These are phyloP conservation scores for Penicillium occitanis DNA, from an alignment of 2,329 filamentous ascomycete genomes.

Conservation along the genomic window DNA sequence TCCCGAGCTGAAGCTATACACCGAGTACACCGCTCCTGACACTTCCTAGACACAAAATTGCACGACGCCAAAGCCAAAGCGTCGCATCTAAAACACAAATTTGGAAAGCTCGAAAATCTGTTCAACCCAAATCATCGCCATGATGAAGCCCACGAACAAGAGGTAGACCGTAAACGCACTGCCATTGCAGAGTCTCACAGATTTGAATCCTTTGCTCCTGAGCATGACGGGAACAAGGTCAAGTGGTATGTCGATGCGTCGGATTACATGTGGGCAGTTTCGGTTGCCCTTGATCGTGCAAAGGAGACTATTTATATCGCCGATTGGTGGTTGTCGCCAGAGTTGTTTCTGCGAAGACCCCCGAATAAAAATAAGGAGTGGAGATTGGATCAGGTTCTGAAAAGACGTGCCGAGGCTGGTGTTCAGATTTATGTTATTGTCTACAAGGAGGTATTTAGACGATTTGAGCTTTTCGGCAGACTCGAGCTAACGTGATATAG, in stretches of 20 bases:
- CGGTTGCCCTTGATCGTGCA: slow-evolving; percentile 67
- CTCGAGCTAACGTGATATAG: slow-evolving; percentile 22
- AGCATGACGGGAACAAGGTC: slow-evolving; percentile 77
- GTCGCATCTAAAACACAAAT: slow-evolving; percentile 57
- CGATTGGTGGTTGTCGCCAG: slow-evolving; percentile 21
- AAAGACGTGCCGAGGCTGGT: slow-evolving; percentile 83
- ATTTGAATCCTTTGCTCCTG: slow-evolving; percentile 87
- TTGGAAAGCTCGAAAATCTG: slow-evolving; percentile 65
- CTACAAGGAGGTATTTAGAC: slow-evolving; percentile 50
- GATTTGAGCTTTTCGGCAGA: neutral
- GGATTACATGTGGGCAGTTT: slow-evolving; percentile 95
- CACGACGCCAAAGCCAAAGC: slow-evolving; percentile 17
- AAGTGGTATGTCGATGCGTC: slow-evolving; percentile 98
- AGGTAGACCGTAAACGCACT: slow-evolving; percentile 75
- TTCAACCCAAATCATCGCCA: slow-evolving; percentile 84
- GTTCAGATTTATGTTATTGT: slow-evolving; percentile 94
- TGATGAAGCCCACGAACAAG: slow-evolving; percentile 86
- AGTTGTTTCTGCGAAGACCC: slow-evolving; percentile 76
- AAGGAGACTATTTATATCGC: slow-evolving; percentile 89
- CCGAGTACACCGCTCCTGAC: neutral
- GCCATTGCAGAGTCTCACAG: slow-evolving; percentile 64
- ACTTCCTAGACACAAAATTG: slow-evolving; percentile 9
- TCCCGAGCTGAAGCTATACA: neutral
- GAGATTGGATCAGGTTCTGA: slow-evolving; percentile 52
- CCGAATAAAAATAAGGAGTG: slow-evolving; percentile 81